Evolutionary conservation across 2,329 filamentous ascomycete genomes (phyloP).

Genomic region (Ophiocordyceps unilateralis): DNA sequence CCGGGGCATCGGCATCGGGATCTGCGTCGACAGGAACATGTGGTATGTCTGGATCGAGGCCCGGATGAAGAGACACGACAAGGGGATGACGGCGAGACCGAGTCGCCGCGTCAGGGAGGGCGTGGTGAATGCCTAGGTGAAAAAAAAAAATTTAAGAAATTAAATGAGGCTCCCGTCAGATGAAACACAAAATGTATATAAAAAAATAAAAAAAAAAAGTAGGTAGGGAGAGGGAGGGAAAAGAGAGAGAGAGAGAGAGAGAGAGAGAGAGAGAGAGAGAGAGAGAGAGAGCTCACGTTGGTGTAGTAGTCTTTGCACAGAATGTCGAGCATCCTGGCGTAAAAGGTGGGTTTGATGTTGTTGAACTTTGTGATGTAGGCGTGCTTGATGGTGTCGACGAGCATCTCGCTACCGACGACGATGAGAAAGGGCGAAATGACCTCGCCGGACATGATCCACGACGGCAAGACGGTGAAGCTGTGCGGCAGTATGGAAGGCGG

Average conservation of each 20-base stretch:
- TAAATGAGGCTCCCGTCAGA: no score
- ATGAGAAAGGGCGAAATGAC: slow-evolving; percentile 85
- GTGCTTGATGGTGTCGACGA: slow-evolving; percentile 94
- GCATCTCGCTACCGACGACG: slow-evolving; percentile 88
- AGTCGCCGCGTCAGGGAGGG: slow-evolving; percentile 80
- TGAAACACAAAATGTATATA: no score
- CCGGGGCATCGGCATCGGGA: slow-evolving; percentile 54
- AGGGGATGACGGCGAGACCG: slow-evolving; percentile 76
- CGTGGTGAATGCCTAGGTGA: slow-evolving; percentile 82
- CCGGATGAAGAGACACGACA: slow-evolving; percentile 89
- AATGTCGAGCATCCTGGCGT: slow-evolving; percentile 79
- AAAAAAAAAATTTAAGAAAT: no score
- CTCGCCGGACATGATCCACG: slow-evolving; percentile 60
- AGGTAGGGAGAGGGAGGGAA: no score
- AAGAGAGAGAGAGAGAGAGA: not conserved
- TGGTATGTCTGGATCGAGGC: slow-evolving; percentile 92
- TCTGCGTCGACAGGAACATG: slow-evolving; percentile 85
- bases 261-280: no score
- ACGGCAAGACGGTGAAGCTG: slow-evolving; percentile 79
- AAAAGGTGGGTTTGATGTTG: slow-evolving; percentile 82
- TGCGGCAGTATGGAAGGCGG: slow-evolving; percentile 66
- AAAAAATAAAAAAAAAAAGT: no score
- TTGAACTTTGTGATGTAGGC: slow-evolving; percentile 98
- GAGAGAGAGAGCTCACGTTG: slow-evolving; percentile 38
- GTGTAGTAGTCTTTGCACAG: slow-evolving; percentile 97